Percentiles rank a stretch among this genome's conserved stretches.
Evolutionary conservation across 2,329 filamentous ascomycete species (phyloP).

Genomic region (Dothiorella sarmentorum): DNA sequence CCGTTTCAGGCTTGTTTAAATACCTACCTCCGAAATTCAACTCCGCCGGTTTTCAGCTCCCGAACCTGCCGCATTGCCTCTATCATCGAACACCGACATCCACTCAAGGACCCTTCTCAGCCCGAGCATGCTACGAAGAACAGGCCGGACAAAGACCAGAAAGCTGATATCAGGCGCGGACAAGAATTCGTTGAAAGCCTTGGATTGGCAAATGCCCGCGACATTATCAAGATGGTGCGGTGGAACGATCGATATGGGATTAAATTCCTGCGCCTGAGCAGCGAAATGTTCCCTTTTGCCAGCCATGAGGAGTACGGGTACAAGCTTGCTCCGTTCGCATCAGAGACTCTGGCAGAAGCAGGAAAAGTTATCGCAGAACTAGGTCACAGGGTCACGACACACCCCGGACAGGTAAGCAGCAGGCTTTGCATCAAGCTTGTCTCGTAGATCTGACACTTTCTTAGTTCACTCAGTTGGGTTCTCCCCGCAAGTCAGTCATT

Average conservation of each 20-base stretch:
- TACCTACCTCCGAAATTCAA: constrained; percentile 80
- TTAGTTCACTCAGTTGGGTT: constrained; percentile 85
- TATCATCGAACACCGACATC: constrained; percentile 84
- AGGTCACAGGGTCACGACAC: constrained; percentile 81
- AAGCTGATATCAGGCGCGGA: constrained; percentile 64
- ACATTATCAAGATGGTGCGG: constrained; percentile 78
- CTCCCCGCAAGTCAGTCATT: constrained; percentile 74
- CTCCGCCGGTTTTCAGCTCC: constrained; percentile 83
- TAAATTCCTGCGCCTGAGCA: constrained; percentile 86
- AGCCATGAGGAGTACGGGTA: constrained; percentile 87
- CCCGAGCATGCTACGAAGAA: constrained; percentile 84
- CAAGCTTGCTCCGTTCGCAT: constrained; percentile 76
- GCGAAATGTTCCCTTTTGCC: constrained; percentile 96
- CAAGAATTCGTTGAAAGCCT: constrained; percentile 71
- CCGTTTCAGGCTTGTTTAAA: constrained; percentile 72
- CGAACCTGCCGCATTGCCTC: constrained; percentile 88
- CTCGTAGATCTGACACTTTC: not conserved
- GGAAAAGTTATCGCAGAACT: constrained; percentile 73
- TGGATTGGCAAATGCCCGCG: constrained; percentile 76
- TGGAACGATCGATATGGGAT: constrained; percentile 95
- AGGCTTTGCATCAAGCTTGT: constrained; percentile 14
- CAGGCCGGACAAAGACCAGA: constrained; percentile 70
- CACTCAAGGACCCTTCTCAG: constrained; percentile 68
- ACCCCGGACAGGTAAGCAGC: constrained; percentile 69
- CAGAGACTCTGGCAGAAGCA: constrained; percentile 70